Evolutionary conservation across 2,329 filamentous ascomycete genomes (phyloP).

Genomic region (Drechslerella dactyloides): DNA sequence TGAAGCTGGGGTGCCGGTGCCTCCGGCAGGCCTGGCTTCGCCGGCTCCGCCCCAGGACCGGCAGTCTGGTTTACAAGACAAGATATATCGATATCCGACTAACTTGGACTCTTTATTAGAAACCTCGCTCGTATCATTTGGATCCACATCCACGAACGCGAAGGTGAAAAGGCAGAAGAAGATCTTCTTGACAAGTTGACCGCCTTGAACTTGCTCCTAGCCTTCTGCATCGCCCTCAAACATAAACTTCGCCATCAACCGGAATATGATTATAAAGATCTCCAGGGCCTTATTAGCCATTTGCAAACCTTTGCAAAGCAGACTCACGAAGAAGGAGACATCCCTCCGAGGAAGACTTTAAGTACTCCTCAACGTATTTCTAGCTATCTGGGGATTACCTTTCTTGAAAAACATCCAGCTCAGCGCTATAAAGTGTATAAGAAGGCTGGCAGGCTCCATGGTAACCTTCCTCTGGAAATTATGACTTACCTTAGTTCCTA

Average conservation of each 20-base stretch:
- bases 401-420: conserved; percentile 77
- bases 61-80: too few species aligned
- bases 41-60: too few species aligned
- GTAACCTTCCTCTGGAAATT: conserved; percentile 84
- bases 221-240: conserved; percentile 78
- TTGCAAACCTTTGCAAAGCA: conserved; percentile 75
- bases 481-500: conserved; percentile 74
- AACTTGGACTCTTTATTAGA: too few species aligned
- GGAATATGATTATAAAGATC: conserved; percentile 76
- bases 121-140: conserved; percentile 75
- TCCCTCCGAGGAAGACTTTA: conserved; percentile 60
- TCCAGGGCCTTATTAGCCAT: conserved; percentile 72
- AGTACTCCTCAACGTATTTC: conserved; percentile 68
- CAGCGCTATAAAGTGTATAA: conserved; percentile 76
- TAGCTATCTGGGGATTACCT: conserved; percentile 76
- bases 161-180: conserved; percentile 67
- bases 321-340: conserved; percentile 58
- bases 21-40: too few species aligned
- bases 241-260: conserved; percentile 85
- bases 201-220: conserved; percentile 78
- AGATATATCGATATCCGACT: too few species aligned
- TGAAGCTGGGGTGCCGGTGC: too few species aligned
- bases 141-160: conserved; percentile 73
- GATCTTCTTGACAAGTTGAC: conserved; percentile 73
- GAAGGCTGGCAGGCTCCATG: conserved; percentile 66